Evolutionary conservation across 2,329 filamentous ascomycete species (phyloP).

Genomic region (Pseudogymnoascus sp.): DNA sequence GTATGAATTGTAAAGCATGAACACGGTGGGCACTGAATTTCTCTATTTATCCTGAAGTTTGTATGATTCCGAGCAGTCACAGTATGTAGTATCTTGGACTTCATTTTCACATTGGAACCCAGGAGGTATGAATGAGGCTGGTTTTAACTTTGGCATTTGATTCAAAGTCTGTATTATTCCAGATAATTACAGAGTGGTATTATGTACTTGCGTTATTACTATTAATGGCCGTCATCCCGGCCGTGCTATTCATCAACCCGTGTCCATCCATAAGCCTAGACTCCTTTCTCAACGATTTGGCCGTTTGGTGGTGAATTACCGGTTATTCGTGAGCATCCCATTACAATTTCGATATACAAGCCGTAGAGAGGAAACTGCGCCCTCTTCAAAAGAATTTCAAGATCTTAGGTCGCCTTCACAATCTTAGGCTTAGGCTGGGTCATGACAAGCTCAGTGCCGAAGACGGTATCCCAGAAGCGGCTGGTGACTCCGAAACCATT

Average conservation of each 20-base stretch:
- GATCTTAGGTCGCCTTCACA: background rate
- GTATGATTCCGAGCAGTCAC: background rate
- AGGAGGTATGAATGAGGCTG: background rate
- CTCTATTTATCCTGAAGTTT: background rate
- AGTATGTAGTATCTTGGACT: background rate
- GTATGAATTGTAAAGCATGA: background rate
- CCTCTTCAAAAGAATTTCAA: background rate
- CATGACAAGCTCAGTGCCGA: conserved; percentile 71
- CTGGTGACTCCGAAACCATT: conserved; percentile 96
- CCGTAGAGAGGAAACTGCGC: background rate
- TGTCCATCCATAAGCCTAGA: background rate
- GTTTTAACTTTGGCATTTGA: background rate
- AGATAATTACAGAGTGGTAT: conserved; percentile 7
- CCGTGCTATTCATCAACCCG: conserved; percentile 5
- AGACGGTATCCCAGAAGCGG: conserved; percentile 89
- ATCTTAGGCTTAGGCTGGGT: conserved; percentile 25
- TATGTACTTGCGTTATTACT: conserved; percentile 2
- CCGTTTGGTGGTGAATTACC: background rate
- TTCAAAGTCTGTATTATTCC: conserved; percentile 5
- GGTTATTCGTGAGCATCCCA: background rate
- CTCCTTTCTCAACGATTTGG: background rate
- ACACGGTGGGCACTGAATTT: too few species aligned
- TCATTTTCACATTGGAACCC: background rate
- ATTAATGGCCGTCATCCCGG: conserved; percentile 2
- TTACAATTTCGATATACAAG: background rate